Base-by-base conservation (phyloP, 2,329 filamentous ascomycete genomes). In the Parasarocladium wereldwijsianum region DNA sequence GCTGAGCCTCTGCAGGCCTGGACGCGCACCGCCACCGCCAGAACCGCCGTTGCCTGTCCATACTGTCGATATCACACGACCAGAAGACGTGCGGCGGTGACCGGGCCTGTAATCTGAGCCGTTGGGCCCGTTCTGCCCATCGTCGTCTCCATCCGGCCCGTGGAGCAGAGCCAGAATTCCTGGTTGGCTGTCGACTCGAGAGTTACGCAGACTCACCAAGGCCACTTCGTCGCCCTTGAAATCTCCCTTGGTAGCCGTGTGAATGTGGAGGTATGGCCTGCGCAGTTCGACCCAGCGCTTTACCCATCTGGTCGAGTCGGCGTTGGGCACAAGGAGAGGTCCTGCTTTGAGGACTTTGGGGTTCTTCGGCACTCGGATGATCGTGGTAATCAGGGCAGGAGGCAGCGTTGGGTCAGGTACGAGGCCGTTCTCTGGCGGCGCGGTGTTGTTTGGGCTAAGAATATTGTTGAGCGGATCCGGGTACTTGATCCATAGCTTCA, bases 141-240 rank as follows among this genome's bases (percentile, higher is more conserved):
- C 50, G 32, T 54, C 54, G 31, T 54, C 48, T 27, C 51, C 49
- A 33, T 55, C 58, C 15, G 52, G 55, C 11, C 62, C 59, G 33
- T 73, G 66, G 13, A 96, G 64, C 7, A 96, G 56, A 8, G 77
- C 74, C 12, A 87, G 71, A 24, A 96, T 80, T 38, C 92, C 81
- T 0, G 90, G 90, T 37, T 86, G 79, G 43, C 86, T 83, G 48
- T 98, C 90, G 8, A 98, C 76, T n/a, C 86, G 70, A 6, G 83
- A 80, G 45, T 93, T 92, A 20, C 78, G 73, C 32, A 98, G 63
- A 47, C 87, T 92, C 42, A 96, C 82, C 8, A 90, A 76, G 32
- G 78, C 83, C 26, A 94, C 68, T 52, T 94, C 87, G 42, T 96
- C 90, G n/a, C n/a, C n/a, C n/a, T n/a, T n/a, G n/a, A n/a, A n/a